A percentile compares a stretch with the other conserved stretches of the same genome.
These are phyloP conservation scores for Penicillium tannophilum DNA, from an alignment of 495 filamentous ascomycete genomes.

Conservation along the genomic window DNA sequence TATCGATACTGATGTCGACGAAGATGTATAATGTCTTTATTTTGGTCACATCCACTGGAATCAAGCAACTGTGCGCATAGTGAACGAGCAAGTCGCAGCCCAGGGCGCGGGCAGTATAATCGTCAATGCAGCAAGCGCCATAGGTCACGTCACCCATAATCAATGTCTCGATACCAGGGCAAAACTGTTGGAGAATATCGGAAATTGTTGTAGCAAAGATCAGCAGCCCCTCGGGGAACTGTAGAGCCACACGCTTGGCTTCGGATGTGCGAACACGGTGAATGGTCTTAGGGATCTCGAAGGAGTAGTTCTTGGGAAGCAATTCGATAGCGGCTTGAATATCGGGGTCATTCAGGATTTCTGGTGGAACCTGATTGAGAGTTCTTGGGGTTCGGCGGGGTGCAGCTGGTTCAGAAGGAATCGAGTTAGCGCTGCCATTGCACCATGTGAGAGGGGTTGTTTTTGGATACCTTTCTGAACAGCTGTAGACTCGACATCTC, in stretches of 20 bases:
- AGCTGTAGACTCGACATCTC: slow-evolving; percentile 65
- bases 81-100: slow-evolving; percentile 95
- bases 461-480: slow-evolving; percentile 41
- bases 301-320: slow-evolving; percentile 92
- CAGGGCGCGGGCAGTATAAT: slow-evolving; percentile 92
- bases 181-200: slow-evolving; percentile 95
- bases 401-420: slow-evolving; percentile 43
- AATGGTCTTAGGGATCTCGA: slow-evolving; percentile 98
- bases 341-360: slow-evolving; percentile 84
- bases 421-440: neutral
- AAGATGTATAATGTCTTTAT: slow-evolving; percentile 98
- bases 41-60: slow-evolving; percentile 91
- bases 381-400: slow-evolving; percentile 71
- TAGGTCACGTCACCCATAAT: slow-evolving; percentile 99
- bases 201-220: slow-evolving; percentile 98
- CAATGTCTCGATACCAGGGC: slow-evolving; percentile 82
- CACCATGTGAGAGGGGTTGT: slow-evolving; percentile 1
- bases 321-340: slow-evolving; percentile 86
- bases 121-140: slow-evolving; percentile 97
- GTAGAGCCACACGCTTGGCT: slow-evolving; percentile 81
- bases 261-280: slow-evolving; percentile 81
- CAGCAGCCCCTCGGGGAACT: slow-evolving; percentile 95
- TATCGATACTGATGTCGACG: slow-evolving; percentile 96
- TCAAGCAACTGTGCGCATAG: slow-evolving; percentile 95
- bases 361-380: slow-evolving; percentile 84